These are phyloP conservation scores for Erythrophleum ivorense DNA, from an alignment of 331 rosid genomes.

Conservation along the genomic window DNA sequence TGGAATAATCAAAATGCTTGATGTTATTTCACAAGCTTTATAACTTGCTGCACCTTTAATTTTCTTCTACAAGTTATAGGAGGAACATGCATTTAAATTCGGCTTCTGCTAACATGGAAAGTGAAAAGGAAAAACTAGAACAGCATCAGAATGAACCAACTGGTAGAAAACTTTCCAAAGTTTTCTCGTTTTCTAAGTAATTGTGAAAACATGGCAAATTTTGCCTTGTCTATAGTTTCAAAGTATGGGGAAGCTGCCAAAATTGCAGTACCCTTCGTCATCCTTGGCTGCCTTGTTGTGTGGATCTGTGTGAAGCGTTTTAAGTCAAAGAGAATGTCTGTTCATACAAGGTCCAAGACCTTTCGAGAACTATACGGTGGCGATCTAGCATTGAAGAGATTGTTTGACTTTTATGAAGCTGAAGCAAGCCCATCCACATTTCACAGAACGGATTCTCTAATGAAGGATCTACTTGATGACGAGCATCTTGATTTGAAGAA, in stretches of 20 bases:
- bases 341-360: slow-evolving; percentile 39
- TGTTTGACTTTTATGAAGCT: slow-evolving; percentile 44
- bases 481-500: slow-evolving; percentile 45
- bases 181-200: not conserved
- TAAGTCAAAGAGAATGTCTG: not conserved
- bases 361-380: slow-evolving; percentile 42
- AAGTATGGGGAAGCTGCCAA: slow-evolving; percentile 36
- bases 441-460: slow-evolving; percentile 5
- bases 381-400: slow-evolving; percentile 31
- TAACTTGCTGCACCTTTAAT: not conserved
- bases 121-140: not conserved
- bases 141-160: slow-evolving; percentile 24
- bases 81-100: slow-evolving; percentile 15
- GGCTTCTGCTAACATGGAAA: slow-evolving; percentile 5
- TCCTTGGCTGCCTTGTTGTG: slow-evolving; percentile 17
- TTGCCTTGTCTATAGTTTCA: slow-evolving; percentile 7
- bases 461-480: slow-evolving; percentile 10
- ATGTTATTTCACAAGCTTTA: not conserved
- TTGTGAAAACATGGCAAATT: slow-evolving; percentile 2
- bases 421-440: slow-evolving; percentile 20
- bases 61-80: not conserved
- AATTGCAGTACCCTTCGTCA: slow-evolving; percentile 11
- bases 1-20: slow-evolving; percentile 3
- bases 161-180: slow-evolving; percentile 3
- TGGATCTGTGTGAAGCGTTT: not conserved